These are phyloP conservation scores for Turritis glabra DNA, from an alignment of 345 rosid species.

Conservation along the genomic window DNA sequence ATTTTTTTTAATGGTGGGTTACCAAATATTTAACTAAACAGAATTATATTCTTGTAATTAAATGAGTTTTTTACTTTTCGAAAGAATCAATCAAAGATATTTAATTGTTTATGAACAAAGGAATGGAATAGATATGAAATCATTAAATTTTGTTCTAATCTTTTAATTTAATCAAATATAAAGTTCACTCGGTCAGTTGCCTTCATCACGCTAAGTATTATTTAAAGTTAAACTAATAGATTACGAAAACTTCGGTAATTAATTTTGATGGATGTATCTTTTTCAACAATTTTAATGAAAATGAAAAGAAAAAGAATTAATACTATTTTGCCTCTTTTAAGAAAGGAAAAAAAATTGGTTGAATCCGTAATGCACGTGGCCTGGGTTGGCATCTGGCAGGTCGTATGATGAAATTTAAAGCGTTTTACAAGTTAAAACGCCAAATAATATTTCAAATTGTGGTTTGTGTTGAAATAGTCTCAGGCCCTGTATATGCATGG, in stretches of 20 bases:
- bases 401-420: conserved; percentile 10
- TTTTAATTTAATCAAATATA: conserved; percentile 9
- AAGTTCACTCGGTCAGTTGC: conserved; percentile 9
- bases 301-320: background rate
- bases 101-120: background rate
- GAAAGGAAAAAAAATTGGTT: background rate
- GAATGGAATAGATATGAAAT: background rate
- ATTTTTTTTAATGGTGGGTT: conserved; percentile 10
- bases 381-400: conserved; percentile 22
- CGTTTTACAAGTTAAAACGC: background rate
- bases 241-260: background rate
- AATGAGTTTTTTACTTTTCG: background rate
- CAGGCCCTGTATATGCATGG: conserved; percentile 15
- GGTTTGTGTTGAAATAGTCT: background rate
- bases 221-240: background rate
- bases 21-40: background rate
- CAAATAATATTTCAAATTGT: background rate
- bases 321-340: background rate
- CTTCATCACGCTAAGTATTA: conserved; percentile 24
- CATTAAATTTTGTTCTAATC: background rate
- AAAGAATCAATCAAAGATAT: background rate
- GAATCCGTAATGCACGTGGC: conserved; percentile 36
- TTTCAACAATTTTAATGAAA: background rate
- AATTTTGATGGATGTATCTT: conserved; percentile 1
- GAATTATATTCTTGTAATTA: background rate